Base-by-base conservation (phyloP, 2,329 filamentous ascomycete genomes). In the Pyricularia sp. region DNA sequence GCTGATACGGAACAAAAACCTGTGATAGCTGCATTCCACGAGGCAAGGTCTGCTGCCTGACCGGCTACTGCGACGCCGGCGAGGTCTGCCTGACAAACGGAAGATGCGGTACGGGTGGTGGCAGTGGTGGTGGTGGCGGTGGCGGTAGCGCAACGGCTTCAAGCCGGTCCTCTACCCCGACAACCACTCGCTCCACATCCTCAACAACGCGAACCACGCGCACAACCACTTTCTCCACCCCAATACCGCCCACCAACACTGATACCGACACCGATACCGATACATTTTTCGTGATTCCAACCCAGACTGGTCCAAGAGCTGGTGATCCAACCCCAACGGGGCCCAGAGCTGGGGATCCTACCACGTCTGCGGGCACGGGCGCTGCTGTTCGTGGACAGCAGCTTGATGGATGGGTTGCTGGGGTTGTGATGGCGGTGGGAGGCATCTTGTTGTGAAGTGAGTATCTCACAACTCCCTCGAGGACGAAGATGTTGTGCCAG, bases 21-120 rank as follows among this genome's bases (percentile, higher is more conserved):
- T 20, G 66, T 5, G 26, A 26, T 25, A 68, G 66, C 28, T 68
- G 67, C 23, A 68, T 68, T 25, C 67, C 67, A 4, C 3, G 20
- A 31, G 59, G 67, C 7, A 63, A 28, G 23, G 67, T 68, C 23
- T 68, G 67, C 31, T 68, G 67, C 17, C 31, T 33, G 23, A 64
- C 58, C 3, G 67, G 67, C 17, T 68, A 68, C 55, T 68, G 67
- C 23, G 67, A 55, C 23, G 59, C 58, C 14, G 67, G 67, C 59
- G 42, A 68, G 23, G 42, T 25, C 7, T 68, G 67, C 59, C 31
- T 68, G n/a, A 1, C 26, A 6, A n/a, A 26, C 59, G 59, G 59
- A 20, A 42, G 42, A n/a, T 68, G 67, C 25, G 67, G 67, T 25
- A 33, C 67, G 12, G 59, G 58, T 23, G 50, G n/a, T 14, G 66